Conservation (phyloP, 2,329 filamentous ascomycete species). For the Apiospora hydei region DNA sequence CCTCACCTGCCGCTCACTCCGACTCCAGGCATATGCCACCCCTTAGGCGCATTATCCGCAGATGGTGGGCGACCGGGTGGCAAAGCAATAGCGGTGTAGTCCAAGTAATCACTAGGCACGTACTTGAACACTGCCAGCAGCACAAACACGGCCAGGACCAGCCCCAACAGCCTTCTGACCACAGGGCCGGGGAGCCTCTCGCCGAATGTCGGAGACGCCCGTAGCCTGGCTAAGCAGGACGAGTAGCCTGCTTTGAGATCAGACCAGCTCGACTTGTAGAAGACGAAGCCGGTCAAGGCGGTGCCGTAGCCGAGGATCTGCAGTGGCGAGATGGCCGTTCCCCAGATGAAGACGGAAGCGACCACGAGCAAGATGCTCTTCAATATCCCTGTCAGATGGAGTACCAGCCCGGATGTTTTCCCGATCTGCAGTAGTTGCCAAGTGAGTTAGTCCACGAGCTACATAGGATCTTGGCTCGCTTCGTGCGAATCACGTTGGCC, state of each 20-base stretch:
- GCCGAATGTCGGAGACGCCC: not conserved
- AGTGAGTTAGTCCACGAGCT: not conserved
- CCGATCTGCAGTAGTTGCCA: slow-evolving; percentile 68
- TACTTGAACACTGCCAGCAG: not conserved
- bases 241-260: slow-evolving; percentile 25
- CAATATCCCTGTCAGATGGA: slow-evolving; percentile 85
- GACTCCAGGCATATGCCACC: not conserved
- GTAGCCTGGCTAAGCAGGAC: not conserved
- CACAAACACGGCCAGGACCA: not conserved
- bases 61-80: not conserved
- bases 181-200: not conserved
- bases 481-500: not conserved
- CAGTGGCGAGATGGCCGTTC: slow-evolving; percentile 71
- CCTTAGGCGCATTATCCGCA: not conserved
- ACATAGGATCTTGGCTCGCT: not conserved
- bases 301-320: slow-evolving; percentile 82
- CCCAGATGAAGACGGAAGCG: slow-evolving; percentile 80
- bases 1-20: not conserved
- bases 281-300: slow-evolving; percentile 61
- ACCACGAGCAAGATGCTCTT: slow-evolving; percentile 87
- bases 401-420: slow-evolving; percentile 84
- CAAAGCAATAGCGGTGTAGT: not conserved
- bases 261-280: slow-evolving; percentile 52
- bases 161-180: not conserved
- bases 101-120: not conserved